Base-by-base conservation (phyloP, 2,329 filamentous ascomycete genomes). In the Trichoderma afroharzianum region DNA sequence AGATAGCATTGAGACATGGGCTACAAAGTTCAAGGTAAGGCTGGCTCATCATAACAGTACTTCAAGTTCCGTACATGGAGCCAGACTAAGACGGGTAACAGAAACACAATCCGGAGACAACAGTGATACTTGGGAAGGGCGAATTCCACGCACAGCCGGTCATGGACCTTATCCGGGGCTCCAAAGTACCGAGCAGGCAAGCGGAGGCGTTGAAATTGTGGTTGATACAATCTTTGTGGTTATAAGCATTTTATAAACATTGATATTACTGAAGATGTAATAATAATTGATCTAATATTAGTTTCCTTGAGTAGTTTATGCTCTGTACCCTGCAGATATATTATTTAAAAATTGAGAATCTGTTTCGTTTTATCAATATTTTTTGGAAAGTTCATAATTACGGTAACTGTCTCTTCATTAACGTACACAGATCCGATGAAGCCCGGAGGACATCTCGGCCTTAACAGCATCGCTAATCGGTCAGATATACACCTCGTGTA, bases 401-500 rank as follows among this genome's bases (percentile, higher is more conserved):
- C 36, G 18, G 36, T 15, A 7, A 39, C 18, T 0, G 2, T 39
- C 15, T 39, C 15, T 39, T 18, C 1, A 7, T 18, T 18, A 18
- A 6, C 2, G 4, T 15, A 18, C 36, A 1, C 15, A 39, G 36
- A 39, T 39, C 15, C 7, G 4, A 39, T 39, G 36, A 39, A 39
- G 36, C 3, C 36, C 36, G 6, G 36, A 1, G 36, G 4, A 18
- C 36, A 39, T 18, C 36, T 39, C 93, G 15, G 92, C 93, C 73
- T 88, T 88, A 57, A 97, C 86, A 7, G 90, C 91, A 74, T 95
- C 90, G 0, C 90, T 90, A 79, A 95, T 95, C 0, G 93, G 93
- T 93, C 93, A 95, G 0, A 89, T 85, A 75, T 94, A 95, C 1
- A 94, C 81, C 80, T 95, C 92, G 76, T 94, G 83, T 5, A 90